A percentile compares a stretch with the other conserved stretches of the same genome.
Evolutionary conservation across 352 stramenopile species (phyloP).

Genomic region (Plasmopara muralis): DNA sequence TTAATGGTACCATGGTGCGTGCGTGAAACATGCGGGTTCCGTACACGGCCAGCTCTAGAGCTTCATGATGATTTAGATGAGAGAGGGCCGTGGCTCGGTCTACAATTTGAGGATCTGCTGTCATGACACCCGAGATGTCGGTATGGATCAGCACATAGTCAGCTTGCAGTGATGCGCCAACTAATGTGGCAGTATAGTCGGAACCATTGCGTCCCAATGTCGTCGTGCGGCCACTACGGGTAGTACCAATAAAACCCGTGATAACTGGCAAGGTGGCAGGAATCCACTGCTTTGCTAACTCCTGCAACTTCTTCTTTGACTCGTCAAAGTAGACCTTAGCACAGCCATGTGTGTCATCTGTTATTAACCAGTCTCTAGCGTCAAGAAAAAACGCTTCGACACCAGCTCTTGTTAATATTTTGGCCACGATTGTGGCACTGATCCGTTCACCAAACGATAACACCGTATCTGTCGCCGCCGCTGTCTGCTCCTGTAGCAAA

Average conservation of each 20-base stretch:
- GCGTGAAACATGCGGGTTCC: conserved; percentile 82
- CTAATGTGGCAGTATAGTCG: conserved; percentile 81
- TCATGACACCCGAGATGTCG: conserved; percentile 81
- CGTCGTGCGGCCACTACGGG: conserved; percentile 57
- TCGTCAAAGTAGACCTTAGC: conserved; percentile 76
- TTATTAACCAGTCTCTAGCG: conserved; percentile 65
- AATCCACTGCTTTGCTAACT: conserved; percentile 36
- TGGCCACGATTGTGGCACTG: conserved; percentile 63
- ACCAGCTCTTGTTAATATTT: conserved; percentile 46
- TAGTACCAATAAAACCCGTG: conserved; percentile 70
- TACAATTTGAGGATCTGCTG: conserved; percentile 68
- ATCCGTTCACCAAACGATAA: conserved; percentile 78
- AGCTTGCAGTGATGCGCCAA: conserved; percentile 51
- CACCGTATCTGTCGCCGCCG: conserved; percentile 58
- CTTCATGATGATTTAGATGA: conserved; percentile 76
- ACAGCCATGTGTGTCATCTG: conserved; percentile 59
- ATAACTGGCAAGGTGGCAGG: conserved; percentile 49
- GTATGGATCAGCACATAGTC: conserved; percentile 86
- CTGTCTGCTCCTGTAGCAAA: conserved; percentile 68
- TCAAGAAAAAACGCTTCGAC: conserved; percentile 66
- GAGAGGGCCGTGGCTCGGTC: conserved; percentile 62
- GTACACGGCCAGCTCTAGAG: conserved; percentile 75
- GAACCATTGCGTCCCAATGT: conserved; percentile 77
- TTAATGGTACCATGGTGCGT: conserved; percentile 79
- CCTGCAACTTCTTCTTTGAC: conserved; percentile 61